Evolutionary conservation across 2,329 filamentous ascomycete genomes (phyloP).

Genomic region (Eutypella sp.): DNA sequence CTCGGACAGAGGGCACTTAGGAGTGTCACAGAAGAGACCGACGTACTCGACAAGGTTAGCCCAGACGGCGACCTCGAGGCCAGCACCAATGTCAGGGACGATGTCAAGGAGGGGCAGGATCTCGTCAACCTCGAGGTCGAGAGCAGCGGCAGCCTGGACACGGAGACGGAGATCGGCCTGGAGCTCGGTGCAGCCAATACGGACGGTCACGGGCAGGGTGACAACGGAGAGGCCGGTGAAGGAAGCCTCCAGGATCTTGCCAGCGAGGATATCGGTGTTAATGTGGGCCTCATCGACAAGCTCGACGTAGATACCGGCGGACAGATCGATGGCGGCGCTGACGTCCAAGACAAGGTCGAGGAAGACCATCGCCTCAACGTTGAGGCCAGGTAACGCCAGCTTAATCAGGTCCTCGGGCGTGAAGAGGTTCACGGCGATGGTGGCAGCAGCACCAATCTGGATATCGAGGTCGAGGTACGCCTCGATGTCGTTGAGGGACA

Average conservation of each 20-base stretch:
- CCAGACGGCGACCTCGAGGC: conserved; percentile 41
- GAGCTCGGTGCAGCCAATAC: conserved; percentile 39
- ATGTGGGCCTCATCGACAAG: conserved; percentile 40
- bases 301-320: conserved; percentile 47
- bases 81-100: conserved; percentile 30
- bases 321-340: conserved; percentile 45
- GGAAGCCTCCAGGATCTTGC: conserved; percentile 40
- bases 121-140: conserved; percentile 26
- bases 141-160: conserved; percentile 37
- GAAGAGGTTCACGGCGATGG: conserved; percentile 47
- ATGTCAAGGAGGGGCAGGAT: conserved; percentile 21
- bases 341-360: conserved; percentile 48
- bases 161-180: conserved; percentile 47
- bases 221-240: conserved; percentile 46
- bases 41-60: conserved; percentile 52
- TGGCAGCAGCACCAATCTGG: conserved; percentile 37
- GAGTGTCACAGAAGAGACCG: conserved; percentile 32
- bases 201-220: conserved; percentile 41
- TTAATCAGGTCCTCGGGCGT: conserved; percentile 39
- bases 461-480: conserved; percentile 47
- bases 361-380: conserved; percentile 41
- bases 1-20: conserved; percentile 31
- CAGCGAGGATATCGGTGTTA: conserved; percentile 36
- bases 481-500: conserved; percentile 47
- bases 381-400: conserved; percentile 36